Percentiles rank a stretch among this genome's conserved stretches.
These are phyloP conservation scores for Penicillium salamii DNA, from an alignment of 495 filamentous ascomycete genomes.

Conservation along the genomic window DNA sequence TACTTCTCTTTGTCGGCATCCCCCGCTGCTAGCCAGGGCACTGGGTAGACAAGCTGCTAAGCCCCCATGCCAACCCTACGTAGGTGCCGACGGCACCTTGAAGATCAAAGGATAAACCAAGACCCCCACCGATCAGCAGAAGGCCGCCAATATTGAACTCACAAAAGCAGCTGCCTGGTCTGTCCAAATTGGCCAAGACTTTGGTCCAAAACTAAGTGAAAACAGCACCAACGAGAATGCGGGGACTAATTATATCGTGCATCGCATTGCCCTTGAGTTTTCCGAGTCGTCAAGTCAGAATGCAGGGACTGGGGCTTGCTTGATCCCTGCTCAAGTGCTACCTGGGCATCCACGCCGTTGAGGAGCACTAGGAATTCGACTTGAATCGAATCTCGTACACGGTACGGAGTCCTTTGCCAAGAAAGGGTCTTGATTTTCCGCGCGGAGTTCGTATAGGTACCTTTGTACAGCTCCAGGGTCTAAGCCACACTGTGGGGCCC, in stretches of 20 bases:
- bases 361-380: neutral
- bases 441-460: neutral
- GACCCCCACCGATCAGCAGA: conserved; percentile 4
- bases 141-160: conserved; percentile 11
- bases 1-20: neutral
- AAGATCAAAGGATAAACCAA: conserved; percentile 2
- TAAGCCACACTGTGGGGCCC: conserved; percentile 21
- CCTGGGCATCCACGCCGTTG: neutral
- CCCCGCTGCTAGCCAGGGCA: neutral
- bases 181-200: conserved; percentile 14
- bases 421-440: neutral
- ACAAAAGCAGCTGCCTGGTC: conserved; percentile 22
- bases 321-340: neutral
- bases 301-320: neutral
- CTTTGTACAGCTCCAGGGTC: conserved; percentile 4
- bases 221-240: neutral
- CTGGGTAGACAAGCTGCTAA: neutral
- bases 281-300: neutral
- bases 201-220: neutral
- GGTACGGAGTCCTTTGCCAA: neutral
- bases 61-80: conserved; percentile 6
- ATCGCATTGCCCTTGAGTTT: neutral
- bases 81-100: neutral
- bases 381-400: too few species aligned
- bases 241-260: conserved; percentile 5